Base-by-base conservation (phyloP, 352 stramenopile species). In the Globisporangium polare region DNA sequence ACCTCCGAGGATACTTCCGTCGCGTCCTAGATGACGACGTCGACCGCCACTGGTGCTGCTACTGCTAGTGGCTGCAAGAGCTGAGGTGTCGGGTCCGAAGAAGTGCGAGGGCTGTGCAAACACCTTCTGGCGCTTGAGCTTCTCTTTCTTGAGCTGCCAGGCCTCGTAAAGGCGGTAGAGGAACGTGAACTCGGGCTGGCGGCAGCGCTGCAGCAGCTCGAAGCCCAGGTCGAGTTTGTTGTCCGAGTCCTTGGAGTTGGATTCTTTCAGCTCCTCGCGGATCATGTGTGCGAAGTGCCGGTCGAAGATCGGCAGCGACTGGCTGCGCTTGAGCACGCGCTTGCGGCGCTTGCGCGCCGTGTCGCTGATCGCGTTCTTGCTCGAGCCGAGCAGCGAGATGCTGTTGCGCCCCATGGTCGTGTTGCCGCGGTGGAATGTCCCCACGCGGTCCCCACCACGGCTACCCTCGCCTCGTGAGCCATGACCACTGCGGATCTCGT, bases 281-380 rank as follows among this genome's bases (percentile, higher is more conserved):
- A 90, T 79, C 69, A 87, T 88, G 42, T 63, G 46, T 7, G 71
- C 64, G 24, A 87, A 90, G n/a, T 90, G 74, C 0, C 63, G 65
- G 31, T 90, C 76, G 42, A 90, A 90, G 18, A 86, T 67, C 1
- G 80, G 80, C 33, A 90, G 58, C 1, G 80, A 90, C 50, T 86
- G 78, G 15, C 74, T 87, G 9, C 80, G 78, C 46, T 86, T 87
- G 0, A 90, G 55, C 13, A 83, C 71, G 2, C 79, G 69, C n/a
- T 52, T 74, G 52, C 61, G 59, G 0, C 72, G 66, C 37, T 71
- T 72, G 12, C 50, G 60, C 3, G 27, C 60, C 18, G 13, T 65
- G 18, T 64, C 57, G 50, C 53, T 66, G 39, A 69, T 69, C 43
- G 55, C 26, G 37, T 29, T 27, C 29, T 64, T 68, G 46, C 29